Conservation (phyloP, 106 monocot genomes). For the Triglochin maritima region DNA sequence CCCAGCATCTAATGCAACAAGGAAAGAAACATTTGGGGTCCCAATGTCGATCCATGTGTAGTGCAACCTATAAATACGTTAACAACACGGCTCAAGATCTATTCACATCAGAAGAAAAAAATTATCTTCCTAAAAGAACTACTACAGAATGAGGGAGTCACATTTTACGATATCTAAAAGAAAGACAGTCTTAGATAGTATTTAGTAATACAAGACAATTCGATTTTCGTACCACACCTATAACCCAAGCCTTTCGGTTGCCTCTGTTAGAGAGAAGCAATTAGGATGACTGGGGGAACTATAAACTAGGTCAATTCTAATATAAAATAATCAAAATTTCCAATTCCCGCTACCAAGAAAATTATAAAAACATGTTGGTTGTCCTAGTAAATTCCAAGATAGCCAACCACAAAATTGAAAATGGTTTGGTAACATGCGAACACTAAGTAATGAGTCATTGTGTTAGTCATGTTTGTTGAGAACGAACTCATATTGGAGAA, state of each 20-base stretch:
- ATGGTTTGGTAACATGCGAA: no score
- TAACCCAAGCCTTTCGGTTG: background rate
- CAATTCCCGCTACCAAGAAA: no score
- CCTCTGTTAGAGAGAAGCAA: no score
- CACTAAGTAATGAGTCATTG: no score
- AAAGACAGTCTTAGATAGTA: background rate
- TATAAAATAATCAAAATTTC: no score
- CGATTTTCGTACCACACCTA: background rate
- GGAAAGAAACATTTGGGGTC: slow-evolving; percentile 93
- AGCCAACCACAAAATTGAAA: no score
- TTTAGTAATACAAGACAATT: background rate
- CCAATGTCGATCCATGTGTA: slow-evolving; percentile 97
- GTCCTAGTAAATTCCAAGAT: no score
- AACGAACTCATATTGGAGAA: no score
- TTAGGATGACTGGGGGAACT: no score
- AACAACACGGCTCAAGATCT: slow-evolving; percentile 1
- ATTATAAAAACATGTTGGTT: no score
- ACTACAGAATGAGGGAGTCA: background rate
- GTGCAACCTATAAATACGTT: slow-evolving; percentile 46
- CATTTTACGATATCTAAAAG: background rate
- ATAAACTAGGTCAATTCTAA: no score
- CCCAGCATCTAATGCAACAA: slow-evolving; percentile 88
- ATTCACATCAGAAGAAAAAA: background rate
- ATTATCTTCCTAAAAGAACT: background rate
- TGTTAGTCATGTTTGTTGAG: no score